Base-by-base conservation (phyloP, 192 early-diverging fungal species). In the Backusella circina region DNA sequence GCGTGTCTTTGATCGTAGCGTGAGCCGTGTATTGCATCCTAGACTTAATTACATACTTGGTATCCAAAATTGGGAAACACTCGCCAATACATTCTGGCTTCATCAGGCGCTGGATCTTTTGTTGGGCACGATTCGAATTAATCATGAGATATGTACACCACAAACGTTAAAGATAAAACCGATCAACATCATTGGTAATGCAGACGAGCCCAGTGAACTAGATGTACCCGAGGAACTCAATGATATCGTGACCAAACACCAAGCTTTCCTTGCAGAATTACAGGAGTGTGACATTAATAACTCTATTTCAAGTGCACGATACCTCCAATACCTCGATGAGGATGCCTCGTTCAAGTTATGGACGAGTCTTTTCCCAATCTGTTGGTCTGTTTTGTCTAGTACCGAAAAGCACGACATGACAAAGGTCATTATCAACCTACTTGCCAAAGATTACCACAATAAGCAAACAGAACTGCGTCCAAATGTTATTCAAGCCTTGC, bases 41-140 rank as follows among this genome's bases (percentile, higher is more conserved):
- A 85, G 98, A 5, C 83, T 99, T 15, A 93, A 91, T 41, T 99
- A 99, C 75, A 82, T 99, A 26, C 79, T 99, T 35, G 90, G 91
- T 35, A 90, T 94, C 12, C 98, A 99, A 80, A 98, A 94, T 73
- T 99, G 98, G 98, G 97, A 98, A 65, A 91, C 85, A 67, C 86
- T 99, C 12, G 87, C 89, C 0, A 83, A 85, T 51, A 89, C 91
- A 15, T 99, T 96, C 76, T 99, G 97, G 96, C 84, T 99, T 35
- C 92, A 94, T 69, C 97, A 99, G 71, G 95, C 96, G 0, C 75
- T 97, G 32, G 95, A 96, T 73, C 79, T 99, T 15, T 76, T 99
- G 10, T 74, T 99, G 68, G 93, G 95, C 16, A 86, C 88, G 0
- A 79, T 90, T 9, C 85, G 83, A 74, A 75, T 81, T 47, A 80